These are phyloP conservation scores for Pilasporangium apinafurcum DNA, from an alignment of 352 stramenopile genomes.

Conservation along the genomic window DNA sequence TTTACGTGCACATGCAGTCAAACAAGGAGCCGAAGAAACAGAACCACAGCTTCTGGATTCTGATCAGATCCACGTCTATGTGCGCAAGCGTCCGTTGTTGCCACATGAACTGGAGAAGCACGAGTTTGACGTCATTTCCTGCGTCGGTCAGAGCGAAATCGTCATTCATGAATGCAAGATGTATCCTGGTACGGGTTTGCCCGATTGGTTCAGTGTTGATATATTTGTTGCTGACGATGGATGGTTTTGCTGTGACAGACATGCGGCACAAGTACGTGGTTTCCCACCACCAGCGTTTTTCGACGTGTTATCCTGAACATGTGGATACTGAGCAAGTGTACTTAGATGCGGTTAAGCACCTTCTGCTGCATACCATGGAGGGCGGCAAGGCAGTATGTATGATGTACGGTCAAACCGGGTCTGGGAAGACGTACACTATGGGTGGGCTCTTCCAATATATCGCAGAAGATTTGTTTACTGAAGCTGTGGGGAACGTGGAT, in stretches of 20 bases:
- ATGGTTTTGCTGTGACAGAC: constrained; percentile 20
- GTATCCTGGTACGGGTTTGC: constrained; percentile 43
- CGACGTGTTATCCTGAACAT: constrained; percentile 68
- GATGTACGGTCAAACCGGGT: constrained; percentile 73
- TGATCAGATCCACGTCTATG: constrained; percentile 66
- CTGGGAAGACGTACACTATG: constrained; percentile 84
- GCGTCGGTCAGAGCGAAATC: constrained; percentile 45
- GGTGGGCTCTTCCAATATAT: constrained; percentile 74
- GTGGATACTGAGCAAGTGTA: constrained; percentile 77
- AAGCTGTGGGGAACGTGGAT: constrained; percentile 38
- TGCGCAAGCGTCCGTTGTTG: constrained; percentile 87
- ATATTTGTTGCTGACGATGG: not conserved
- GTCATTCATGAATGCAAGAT: constrained; percentile 89
- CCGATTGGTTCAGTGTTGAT: not conserved
- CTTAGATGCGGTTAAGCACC: constrained; percentile 44
- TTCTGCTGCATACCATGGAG: constrained; percentile 48
- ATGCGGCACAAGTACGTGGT: constrained; percentile 88
- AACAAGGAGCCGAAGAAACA: constrained; percentile 1
- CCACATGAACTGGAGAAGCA: constrained; percentile 76
- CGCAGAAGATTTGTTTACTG: constrained; percentile 57
- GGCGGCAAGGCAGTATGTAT: constrained; percentile 73
- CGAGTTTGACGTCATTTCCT: constrained; percentile 87
- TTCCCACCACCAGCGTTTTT: constrained; percentile 66
- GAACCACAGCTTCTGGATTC: constrained; percentile 1
- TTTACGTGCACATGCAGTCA: constrained; percentile 17